phyloP scores from a whole-genome alignment of 73 alveolate species.

The Effrenium voratum region DNA sequence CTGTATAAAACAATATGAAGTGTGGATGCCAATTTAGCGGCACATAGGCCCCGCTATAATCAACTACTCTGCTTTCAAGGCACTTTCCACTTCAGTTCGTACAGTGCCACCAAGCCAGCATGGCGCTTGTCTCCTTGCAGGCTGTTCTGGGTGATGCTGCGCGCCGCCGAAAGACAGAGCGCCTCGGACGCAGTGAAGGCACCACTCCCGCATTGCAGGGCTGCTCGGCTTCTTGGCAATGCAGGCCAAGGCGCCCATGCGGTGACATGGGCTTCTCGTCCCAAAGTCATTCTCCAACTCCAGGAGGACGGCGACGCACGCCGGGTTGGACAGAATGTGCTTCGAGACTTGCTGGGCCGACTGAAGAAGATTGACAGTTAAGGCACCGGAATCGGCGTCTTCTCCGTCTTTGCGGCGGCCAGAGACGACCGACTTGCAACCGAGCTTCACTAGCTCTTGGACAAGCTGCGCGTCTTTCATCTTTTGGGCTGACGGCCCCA shows the following conservation, averaged over 20 bases:
- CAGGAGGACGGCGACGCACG: background rate
- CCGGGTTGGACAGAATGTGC: background rate
- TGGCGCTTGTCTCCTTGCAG: conserved; percentile 1
- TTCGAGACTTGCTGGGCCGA: background rate
- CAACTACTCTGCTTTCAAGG: too few relatives aligned
- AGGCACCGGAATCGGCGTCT: background rate
- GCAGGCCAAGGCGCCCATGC: background rate
- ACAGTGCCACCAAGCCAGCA: background rate
- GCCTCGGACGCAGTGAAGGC: background rate
- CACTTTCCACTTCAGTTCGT: background rate
- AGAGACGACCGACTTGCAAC: too few relatives aligned
- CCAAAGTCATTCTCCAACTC: background rate
- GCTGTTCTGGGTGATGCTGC: background rate
- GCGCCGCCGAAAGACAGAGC: background rate
- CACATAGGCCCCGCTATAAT: too few relatives aligned
- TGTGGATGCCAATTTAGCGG: too few relatives aligned
- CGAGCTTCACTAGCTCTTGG: too few relatives aligned
- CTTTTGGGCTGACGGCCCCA: too few relatives aligned
- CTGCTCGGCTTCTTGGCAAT: background rate
- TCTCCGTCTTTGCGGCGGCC: background rate
- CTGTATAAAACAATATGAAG: too few relatives aligned
- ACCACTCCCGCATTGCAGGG: background rate
- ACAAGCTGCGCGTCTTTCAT: too few relatives aligned
- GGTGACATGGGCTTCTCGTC: background rate
- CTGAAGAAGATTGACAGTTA: background rate